Evolutionary conservation across 371 early-diverging fungal genomes (phyloP).

Genomic region (Mortierella sp.): DNA sequence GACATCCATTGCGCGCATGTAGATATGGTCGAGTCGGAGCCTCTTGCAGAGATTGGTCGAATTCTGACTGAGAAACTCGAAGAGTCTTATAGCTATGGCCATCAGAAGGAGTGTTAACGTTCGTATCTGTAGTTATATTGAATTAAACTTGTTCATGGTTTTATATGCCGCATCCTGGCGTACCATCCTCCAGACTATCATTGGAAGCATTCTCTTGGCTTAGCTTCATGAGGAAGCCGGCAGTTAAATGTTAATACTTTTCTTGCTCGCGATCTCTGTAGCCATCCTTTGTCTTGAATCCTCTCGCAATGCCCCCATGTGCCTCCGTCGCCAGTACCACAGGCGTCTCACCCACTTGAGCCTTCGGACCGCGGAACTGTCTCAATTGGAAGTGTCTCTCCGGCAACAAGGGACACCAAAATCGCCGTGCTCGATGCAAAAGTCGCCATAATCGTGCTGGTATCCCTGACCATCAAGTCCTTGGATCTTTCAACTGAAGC

Average conservation of each 20-base stretch:
- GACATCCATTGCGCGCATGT: slow-evolving; percentile 1
- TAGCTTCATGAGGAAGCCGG: too few relatives aligned
- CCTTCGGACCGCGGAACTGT: slow-evolving; percentile 85
- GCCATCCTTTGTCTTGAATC: slow-evolving; percentile 65
- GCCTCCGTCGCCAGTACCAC: slow-evolving; percentile 81
- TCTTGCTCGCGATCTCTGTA: slow-evolving; percentile 43
- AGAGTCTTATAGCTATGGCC: too few relatives aligned
- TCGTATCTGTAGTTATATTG: too few relatives aligned
- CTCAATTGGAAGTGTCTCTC: slow-evolving; percentile 77
- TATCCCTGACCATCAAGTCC: slow-evolving; percentile 68
- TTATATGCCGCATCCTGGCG: too few relatives aligned
- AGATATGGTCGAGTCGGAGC: not conserved
- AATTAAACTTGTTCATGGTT: too few relatives aligned
- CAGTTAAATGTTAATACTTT: slow-evolving; percentile 36
- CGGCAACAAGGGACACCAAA: slow-evolving; percentile 83
- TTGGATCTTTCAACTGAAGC: slow-evolving; percentile 50
- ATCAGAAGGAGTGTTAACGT: too few relatives aligned
- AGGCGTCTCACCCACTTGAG: slow-evolving; percentile 72
- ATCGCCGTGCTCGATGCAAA: slow-evolving; percentile 78
- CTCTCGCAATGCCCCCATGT: slow-evolving; percentile 87
- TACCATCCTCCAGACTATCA: too few relatives aligned
- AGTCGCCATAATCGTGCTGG: slow-evolving; percentile 70
- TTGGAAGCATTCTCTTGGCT: too few relatives aligned
- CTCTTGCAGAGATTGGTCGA: not conserved
- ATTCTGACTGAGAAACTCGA: slow-evolving; percentile 2